Base-by-base conservation (phyloP, 257 asterid species). In the Solanum sitiens region DNA sequence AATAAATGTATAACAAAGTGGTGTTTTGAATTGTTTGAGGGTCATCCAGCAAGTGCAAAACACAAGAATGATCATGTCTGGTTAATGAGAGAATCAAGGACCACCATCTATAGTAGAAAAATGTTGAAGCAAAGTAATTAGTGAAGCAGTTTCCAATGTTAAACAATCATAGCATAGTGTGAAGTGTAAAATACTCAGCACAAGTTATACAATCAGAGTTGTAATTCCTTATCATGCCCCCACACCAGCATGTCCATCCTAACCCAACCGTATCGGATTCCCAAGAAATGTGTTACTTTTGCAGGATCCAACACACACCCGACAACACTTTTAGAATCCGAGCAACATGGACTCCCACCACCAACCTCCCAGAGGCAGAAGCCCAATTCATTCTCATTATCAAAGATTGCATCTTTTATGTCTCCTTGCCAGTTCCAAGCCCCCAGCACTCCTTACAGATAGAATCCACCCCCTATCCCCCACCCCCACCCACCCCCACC, bases 21-120 rank as follows among this genome's bases (percentile, higher is more conserved):
- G 11, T 80, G 5, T 61, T 37, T 88, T 88, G 87, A 63, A 84
- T 71, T 75, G 93, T 73, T 84, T 86, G 79, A 88, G 89, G 83
- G 56, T 53, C 83, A 72, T 61, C 59, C n/a, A 86, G 76, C 67
- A 83, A 89, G 87, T 80, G 86, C 88, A 84, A 50, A 90, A 86
- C 83, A 87, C 88, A 61, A 92, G 88, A 88, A 90, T 88, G 91
- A 91, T 89, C 87, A 82, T 88, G 89, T 37, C 67, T 71, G 91
- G 95, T 89, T 89, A 92, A 90, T 63, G 90, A 85, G 86, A 92
- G 87, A 86, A 91, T 88, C 92, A 90, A 90, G 91, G 93, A 92
- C 90, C 94, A 93, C 94, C 93, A 93, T 87, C 87, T 87, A 87
- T 74, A 74, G 50, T 74, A 74, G 50, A n/a, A 74, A 73, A 74